Base-by-base conservation (phyloP, 108 stramenopile genomes). In the Cyclotella atomus region DNA sequence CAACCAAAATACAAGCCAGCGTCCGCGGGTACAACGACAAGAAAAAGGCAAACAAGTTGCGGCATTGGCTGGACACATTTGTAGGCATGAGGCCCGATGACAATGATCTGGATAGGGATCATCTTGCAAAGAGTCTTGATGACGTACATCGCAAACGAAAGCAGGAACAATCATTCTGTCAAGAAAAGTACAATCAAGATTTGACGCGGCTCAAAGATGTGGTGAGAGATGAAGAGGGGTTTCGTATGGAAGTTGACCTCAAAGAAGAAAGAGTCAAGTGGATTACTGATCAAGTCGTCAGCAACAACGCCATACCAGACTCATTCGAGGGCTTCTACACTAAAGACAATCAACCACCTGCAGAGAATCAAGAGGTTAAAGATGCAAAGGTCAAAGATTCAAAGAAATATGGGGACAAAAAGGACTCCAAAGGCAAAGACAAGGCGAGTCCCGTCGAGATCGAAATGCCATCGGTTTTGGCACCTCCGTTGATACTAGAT, bases 181-280 rank as follows among this genome's bases (percentile, higher is more conserved):
- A 70, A 53, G 90, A 91, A 35, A 86, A 73, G 16, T 95, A 95
- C 59, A 83, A 73, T 21, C 66, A 73, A 53, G 92, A 91, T 28
- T 75, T 92, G 28, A 79, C 68, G 21, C 88, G 84, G 20, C 70
- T 94, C 19, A 88, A 88, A 69, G 86, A 89, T 36, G 81, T 85
- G 9, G 89, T 95, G 9, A 41, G 61, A 38, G 89, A 93, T 45
- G 88, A 93, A 65, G 92, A 92, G 55, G 91, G 92, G 7, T 89
- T 91, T 47, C 82, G 87, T 38, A 92, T 93, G 85, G 75, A 86
- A 41, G 87, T 77, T 29, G 69, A 84, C 43, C 71, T 92, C 57
- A 70, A 86, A 56, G 89, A 90, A 64, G 94, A 91, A 50, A 67
- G 91, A 52, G 86, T 88, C 44, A 74, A 73, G 33, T 95, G 94